Evolutionary conservation across 345 rosid genomes (phyloP).

Genomic region (Conringia planisiliqua): DNA sequence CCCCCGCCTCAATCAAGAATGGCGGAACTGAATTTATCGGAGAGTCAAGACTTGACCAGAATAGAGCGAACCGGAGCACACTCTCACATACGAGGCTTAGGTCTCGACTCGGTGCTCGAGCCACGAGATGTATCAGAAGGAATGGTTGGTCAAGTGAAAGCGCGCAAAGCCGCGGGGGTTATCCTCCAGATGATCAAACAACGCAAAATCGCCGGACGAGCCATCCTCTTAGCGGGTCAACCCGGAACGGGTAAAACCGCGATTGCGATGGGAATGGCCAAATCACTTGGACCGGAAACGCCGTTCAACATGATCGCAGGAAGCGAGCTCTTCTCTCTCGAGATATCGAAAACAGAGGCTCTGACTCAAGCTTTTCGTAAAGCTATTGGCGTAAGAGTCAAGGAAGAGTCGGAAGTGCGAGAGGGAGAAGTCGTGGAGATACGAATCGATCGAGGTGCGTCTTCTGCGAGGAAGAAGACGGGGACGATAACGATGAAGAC

Average conservation of each 20-base stretch:
- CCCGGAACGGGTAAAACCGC: slow-evolving; percentile 64
- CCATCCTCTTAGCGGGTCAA: slow-evolving; percentile 75
- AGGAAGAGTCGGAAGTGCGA: slow-evolving; percentile 78
- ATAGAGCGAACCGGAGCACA: slow-evolving; percentile 91
- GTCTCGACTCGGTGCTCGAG: slow-evolving; percentile 81
- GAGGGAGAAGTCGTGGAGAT: slow-evolving; percentile 96
- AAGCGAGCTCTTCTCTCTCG: slow-evolving; percentile 81
- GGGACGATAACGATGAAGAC: background rate
- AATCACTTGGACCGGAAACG: slow-evolving; percentile 82
- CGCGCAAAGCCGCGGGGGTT: slow-evolving; percentile 88
- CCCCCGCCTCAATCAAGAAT: background rate
- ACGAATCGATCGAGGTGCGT: slow-evolving; percentile 70
- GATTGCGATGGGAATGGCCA: slow-evolving; percentile 99
- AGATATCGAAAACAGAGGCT: slow-evolving; percentile 91
- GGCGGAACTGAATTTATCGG: background rate
- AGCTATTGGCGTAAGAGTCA: slow-evolving; percentile 80
- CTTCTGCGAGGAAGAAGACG: slow-evolving; percentile 34
- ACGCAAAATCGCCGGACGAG: slow-evolving; percentile 82
- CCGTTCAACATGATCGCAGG: slow-evolving; percentile 86
- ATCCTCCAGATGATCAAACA: slow-evolving; percentile 87
- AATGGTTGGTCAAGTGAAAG: slow-evolving; percentile 73
- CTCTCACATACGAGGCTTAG: slow-evolving; percentile 87
- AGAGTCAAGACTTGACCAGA: slow-evolving; percentile 59
- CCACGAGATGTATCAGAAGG: slow-evolving; percentile 59
- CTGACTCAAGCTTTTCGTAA: slow-evolving; percentile 79